Base-by-base conservation (phyloP, 805 yeast genomes). In the Debaryomyces prosopidis region DNA sequence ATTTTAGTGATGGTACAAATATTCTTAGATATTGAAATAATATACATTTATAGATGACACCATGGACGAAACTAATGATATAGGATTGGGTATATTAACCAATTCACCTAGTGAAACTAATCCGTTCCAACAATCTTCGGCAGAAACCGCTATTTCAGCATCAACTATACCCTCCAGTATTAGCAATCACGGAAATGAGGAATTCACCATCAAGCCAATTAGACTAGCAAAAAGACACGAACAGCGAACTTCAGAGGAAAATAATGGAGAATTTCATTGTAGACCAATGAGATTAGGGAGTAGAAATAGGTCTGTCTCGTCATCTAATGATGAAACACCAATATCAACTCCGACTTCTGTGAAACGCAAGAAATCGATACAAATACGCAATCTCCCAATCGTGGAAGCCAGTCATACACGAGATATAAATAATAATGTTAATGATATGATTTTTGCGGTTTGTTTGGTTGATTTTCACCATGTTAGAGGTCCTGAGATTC, bases 381-480 rank as follows among this genome's bases (percentile, higher is more conserved):
- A 64, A 42, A 66, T 71, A 49, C 66, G 64, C 39, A 70, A 67
- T 51, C 54, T 71, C 8, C 75, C 75, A 8, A 67, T 67, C 1
- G 57, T 60, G 9, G 52, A 49, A 35, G 39, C 43, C 2, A 33
- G 43, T n/a, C 33, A 34, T 19, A 43, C 48, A 26, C 43, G 43
- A 2, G 36, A 38, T 3, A 17, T 39, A n/a, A 45, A 51, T 18
- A 45, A 57, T 3, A 45, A 50, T 18, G 40, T 42, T 9, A 55
- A 57, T 40, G 73, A 70, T 47, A 61, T 82, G 54, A 78, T 92
- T 2, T 84, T 88, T 62, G 97, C 96, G 10, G 79, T 91, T 3
- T 85, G 96, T 52, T 79, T 94, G 11, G 96, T 91, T 16, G 96
- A 95, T 53, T 92, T 92, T 73, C 96, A 92, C 60, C 98, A 94